phyloP scores from a whole-genome alignment of 2,329 filamentous ascomycete species.

The Thielaviopsis euricoi region DNA sequence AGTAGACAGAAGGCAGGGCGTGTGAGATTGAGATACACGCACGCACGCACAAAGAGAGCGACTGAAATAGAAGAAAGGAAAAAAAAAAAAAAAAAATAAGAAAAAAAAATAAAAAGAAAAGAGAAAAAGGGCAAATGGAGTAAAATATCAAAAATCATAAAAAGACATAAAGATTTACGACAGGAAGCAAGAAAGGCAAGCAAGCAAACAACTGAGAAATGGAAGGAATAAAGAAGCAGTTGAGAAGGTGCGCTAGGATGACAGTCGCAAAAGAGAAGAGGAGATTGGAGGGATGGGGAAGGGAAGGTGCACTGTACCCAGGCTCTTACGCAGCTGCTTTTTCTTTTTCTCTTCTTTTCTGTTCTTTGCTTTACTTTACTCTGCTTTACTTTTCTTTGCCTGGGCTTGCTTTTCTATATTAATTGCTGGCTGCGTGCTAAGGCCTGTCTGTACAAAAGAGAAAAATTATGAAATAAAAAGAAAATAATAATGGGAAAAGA shows the following conservation, averaged over 20 bases:
- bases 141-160: constrained; percentile 15
- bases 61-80: constrained; percentile 1
- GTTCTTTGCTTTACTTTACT: too few relatives aligned
- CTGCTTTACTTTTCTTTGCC: too few relatives aligned
- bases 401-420: too few relatives aligned
- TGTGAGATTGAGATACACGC: constrained; percentile 5
- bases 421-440: too few relatives aligned
- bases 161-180: constrained; percentile 3
- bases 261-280: neutral
- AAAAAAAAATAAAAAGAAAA: constrained; percentile 13
- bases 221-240: neutral
- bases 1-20: constrained; percentile 13
- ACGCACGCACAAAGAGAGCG: too few relatives aligned
- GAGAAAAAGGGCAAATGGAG: constrained; percentile 14
- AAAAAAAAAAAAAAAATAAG: constrained; percentile 11
- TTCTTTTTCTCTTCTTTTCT: too few relatives aligned
- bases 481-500: neutral
- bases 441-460: neutral
- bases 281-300: neutral
- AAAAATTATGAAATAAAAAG: neutral
- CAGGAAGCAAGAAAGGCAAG: neutral
- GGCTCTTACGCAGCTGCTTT: constrained; percentile 2
- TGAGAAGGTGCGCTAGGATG: neutral
- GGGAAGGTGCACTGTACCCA: constrained; percentile 3
- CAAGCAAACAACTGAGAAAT: too few relatives aligned